These are phyloP conservation scores for Zygnema cylindricum DNA, from an alignment of 139 green algal genomes.

Conservation along the genomic window DNA sequence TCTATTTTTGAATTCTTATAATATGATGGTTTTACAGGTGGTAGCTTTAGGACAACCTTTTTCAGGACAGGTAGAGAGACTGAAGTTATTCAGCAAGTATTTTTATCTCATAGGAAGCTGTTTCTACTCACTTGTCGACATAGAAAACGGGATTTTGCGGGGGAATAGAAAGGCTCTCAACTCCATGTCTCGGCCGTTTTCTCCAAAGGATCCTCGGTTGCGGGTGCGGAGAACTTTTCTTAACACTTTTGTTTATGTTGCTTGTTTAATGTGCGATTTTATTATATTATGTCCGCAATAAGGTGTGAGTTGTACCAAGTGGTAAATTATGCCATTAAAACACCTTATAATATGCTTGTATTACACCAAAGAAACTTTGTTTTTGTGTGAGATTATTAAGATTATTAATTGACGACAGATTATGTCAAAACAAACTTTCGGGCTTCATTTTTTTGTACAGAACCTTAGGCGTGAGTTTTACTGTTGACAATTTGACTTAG, in stretches of 20 bases:
- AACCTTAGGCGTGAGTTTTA: too few relatives aligned
- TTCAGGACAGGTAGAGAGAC: background rate
- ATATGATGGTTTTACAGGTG: background rate
- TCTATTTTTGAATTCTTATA: background rate
- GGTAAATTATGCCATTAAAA: too few relatives aligned
- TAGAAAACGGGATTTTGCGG: slow-evolving; percentile 2
- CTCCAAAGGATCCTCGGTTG: background rate
- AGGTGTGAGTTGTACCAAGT: too few relatives aligned
- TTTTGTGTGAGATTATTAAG: too few relatives aligned
- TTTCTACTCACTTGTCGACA: slow-evolving; percentile 8
- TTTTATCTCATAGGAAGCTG: background rate
- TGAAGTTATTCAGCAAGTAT: background rate
- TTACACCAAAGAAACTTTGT: too few relatives aligned
- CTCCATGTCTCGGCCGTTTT: background rate
- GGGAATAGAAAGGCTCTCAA: background rate
- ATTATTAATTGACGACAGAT: too few relatives aligned
- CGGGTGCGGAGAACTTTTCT: background rate
- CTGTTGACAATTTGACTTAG: too few relatives aligned
- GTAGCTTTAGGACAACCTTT: background rate
- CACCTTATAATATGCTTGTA: too few relatives aligned
- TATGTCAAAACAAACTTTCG: too few relatives aligned
- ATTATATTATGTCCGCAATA: too few relatives aligned
- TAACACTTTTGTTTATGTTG: background rate
- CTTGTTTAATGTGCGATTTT: background rate
- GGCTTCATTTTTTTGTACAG: too few relatives aligned